Evolutionary conservation across 164 flowering plant species (phyloP).

Genomic region (Tetrastigma voinierianum): DNA sequence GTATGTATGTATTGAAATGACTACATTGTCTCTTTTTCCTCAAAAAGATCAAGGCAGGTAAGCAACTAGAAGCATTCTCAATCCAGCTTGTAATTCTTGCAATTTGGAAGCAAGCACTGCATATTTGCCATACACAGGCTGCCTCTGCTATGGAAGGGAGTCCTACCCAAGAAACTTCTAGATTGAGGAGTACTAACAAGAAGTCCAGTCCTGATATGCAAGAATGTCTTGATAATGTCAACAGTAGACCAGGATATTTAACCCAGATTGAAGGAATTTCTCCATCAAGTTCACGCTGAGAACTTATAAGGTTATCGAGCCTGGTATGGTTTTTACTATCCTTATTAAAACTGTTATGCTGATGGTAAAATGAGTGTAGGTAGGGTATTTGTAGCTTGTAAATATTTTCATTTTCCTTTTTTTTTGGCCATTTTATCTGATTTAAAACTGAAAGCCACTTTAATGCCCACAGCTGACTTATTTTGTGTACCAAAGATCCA

Average conservation of each 20-base stretch:
- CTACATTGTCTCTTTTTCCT: not conserved
- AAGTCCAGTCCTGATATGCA: slow-evolving; percentile 37
- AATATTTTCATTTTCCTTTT: not conserved
- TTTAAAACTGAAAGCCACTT: no score
- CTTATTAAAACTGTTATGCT: not conserved
- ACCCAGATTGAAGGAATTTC: slow-evolving; percentile 69
- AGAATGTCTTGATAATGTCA: slow-evolving; percentile 30
- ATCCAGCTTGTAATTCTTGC: slow-evolving; percentile 93
- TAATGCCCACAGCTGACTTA: no score
- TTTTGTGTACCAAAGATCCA: no score
- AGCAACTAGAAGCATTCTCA: slow-evolving; percentile 90
- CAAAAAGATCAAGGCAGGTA: slow-evolving; percentile 51
- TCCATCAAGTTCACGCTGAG: slow-evolving; percentile 86
- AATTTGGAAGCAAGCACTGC: slow-evolving; percentile 94
- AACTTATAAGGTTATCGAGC: slow-evolving; percentile 65
- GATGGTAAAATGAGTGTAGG: not conserved
- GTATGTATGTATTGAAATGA: not conserved
- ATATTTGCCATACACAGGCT: slow-evolving; percentile 89
- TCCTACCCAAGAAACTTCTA: slow-evolving; percentile 49
- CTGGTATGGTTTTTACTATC: slow-evolving; percentile 46
- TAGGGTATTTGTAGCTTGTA: not conserved
- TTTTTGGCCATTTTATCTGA: not conserved
- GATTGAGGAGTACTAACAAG: slow-evolving; percentile 37
- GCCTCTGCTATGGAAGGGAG: slow-evolving; percentile 85
- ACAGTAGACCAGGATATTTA: slow-evolving; percentile 45